Conservation (phyloP, 1,139 yeast genomes). For the Lodderomyces metapsilosis region DNA sequence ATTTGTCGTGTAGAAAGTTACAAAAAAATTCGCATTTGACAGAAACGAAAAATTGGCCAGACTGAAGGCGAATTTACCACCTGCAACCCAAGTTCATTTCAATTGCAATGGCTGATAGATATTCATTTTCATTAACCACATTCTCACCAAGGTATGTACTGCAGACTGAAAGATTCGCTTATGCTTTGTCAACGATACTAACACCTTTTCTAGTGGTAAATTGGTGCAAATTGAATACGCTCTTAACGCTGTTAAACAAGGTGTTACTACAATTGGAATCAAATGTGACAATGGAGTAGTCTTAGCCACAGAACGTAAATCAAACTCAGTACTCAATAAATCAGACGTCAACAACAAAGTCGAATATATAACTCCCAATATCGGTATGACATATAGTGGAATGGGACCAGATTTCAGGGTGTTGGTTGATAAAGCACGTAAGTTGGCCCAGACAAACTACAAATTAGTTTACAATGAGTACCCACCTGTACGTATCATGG, state of each 20-base stretch:
- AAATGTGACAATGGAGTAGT: conserved; percentile 96
- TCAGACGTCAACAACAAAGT: conserved; percentile 77
- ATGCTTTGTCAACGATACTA: too few species aligned
- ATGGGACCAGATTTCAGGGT: conserved; percentile 99
- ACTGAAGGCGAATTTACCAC: conserved; percentile 21
- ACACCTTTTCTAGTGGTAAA: conserved; percentile 66
- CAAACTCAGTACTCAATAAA: conserved; percentile 75
- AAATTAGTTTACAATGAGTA: conserved; percentile 93
- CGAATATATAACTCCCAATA: conserved; percentile 85
- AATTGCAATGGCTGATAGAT: conserved; percentile 84
- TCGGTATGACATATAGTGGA: conserved; percentile 96
- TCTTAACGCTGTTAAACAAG: conserved; percentile 94
- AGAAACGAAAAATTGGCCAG: background rate
- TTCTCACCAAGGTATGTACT: conserved; percentile 86
- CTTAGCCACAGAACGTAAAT: conserved; percentile 92
- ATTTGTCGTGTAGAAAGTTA: conserved; percentile 1
- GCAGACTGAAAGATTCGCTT: too few species aligned
- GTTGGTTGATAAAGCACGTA: conserved; percentile 88
- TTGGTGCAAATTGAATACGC: conserved; percentile 98
- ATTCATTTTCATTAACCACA: conserved; percentile 94
- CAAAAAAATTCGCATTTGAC: background rate
- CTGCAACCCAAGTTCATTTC: background rate
- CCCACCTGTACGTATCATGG: conserved; percentile 94
- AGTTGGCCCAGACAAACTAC: conserved; percentile 88
- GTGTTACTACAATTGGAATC: conserved; percentile 95